Evolutionary conservation across 495 filamentous ascomycete species (phyloP), one percentile per base, ranked within the genome.

Genomic region (Lophiostoma macrostomum): DNA sequence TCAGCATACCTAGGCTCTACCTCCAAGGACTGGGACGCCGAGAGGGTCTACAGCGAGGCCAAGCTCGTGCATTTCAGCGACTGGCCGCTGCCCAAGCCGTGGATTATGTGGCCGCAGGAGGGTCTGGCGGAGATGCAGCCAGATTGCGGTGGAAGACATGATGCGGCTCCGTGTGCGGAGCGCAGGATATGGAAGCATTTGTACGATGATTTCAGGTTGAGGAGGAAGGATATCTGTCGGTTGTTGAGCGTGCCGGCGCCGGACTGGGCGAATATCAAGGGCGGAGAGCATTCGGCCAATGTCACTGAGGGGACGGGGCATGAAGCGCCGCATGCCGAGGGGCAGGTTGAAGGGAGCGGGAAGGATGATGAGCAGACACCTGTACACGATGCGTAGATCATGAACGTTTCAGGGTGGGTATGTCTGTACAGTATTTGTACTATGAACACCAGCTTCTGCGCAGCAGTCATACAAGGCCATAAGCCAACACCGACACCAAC

Each of bases 21-120:
- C n/a, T 64, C 72, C 3, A 80, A 84, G 55, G 67, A 61, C 16
- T 95, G 88, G 86, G 80, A 91, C 66, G 76, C 87, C 0, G 74
- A 82, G 11, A 73, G 67, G 35, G 76, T 79, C 24, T 69, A 82
- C 27, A 70, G 74, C 18, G 82, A 90, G 63, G 85, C 84, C 8
- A 90, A 85, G 59, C 76, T 88, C 12, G 76, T 93, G 0, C 88
- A 90, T 68, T 91, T 95, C 61, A 84, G 79, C 2, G 88, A 93
- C 61, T 87, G 82, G 81, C 88, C 88, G 3, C 57, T 89, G 34
- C 86, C 87, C 3, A 91, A 91, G 66, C 87, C 87, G 0, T 90
- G 86, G 86, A 67, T 87, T 16, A 75, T 77, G 67, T 82, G 77
- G 75, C 71, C 80, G 18, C 74, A 78, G 28, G 67, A 74, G 12